Evolutionary conservation across 169 alveolate species (phyloP), one percentile per base, ranked within the genome.

Genomic region (Plasmodium gonderi): DNA sequence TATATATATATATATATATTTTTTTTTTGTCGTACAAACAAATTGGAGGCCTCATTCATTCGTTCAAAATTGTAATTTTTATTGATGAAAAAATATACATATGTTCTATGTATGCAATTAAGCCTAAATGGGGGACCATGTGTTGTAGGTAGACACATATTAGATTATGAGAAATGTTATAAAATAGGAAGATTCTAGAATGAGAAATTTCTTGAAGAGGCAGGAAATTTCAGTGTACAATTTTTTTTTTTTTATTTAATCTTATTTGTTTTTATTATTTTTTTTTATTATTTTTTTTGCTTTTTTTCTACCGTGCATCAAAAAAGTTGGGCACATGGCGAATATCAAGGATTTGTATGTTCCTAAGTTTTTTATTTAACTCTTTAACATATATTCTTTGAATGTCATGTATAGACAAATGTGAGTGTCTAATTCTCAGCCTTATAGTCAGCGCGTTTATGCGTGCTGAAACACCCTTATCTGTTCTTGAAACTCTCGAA

Each of bases 381-480:
- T 87, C 93, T 60, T 87, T 87, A 6, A 64, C 80, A 68, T 87
- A 87, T 42, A 51, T 17, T 33, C 68, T 87, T 60, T 87, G 49
- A 23, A 87, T 60, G 1, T 64, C 79, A 17, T 33, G 45, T 26
- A 87, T 44, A 31, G 93, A 4, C 64, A 87, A 26, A 67, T 87
- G 81, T 44, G 81, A 78, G 44, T 87, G 54, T 29, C 47, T 42
- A 12, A 76, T 76, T 38, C 47, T 87, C 49, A 87, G 65, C 47
- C 93, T 40, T 60, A 87, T 51, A 17, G 85, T 76, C 79, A 87
- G 45, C 38, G 80, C 93, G 29, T 87, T 87, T 45, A 87, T 75
- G 64, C 93, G 93, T 45, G 93, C 93, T 29, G 93, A 87, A 8
- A 87, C 93, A 1, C 93, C 93, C 68, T 87, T 87, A 33, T 87